Base-by-base conservation (phyloP, 2,329 filamentous ascomycete species). In the Botrytis byssoidea region DNA sequence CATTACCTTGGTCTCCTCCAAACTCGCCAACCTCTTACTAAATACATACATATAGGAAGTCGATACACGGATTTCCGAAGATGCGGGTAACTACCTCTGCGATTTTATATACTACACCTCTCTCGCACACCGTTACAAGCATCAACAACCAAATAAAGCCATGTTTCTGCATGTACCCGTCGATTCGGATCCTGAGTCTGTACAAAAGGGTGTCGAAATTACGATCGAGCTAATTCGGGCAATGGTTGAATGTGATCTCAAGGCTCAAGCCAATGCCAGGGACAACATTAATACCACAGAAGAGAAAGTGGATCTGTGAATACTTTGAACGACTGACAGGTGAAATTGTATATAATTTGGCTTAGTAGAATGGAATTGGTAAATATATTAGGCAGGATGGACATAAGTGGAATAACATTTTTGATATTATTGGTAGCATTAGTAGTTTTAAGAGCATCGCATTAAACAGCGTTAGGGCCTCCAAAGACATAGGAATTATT, bases 91-190 rank as follows among this genome's bases (percentile, higher is more conserved):
- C 32, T 95, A 91, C 81, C 84, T 94, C 25, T 95, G 92, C 82
- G 92, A 95, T 80, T 95, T 93, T 79, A 93, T 92, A 77, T 93
- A 92, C 81, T 94, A 90, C 82, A 89, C 88, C 10, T 92, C 89
- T 75, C 81, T 94, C 77, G 85, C 91, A 32, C 83, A 89, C 74
- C 82, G 89, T 51, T 84, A 83, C 78, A 87, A 86, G 79, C 81
- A 84, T 65, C 78, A 83, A 63, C 80, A 85, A 74, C 82, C 83
- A 32, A 83, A 83, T 72, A 86, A 86, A 73, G 89, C 92, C 8
- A 82, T 91, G 2, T 95, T 95, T 81, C 82, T 94, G 70, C 92
- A 95, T 81, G 92, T 95, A 1, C 92, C 92, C 0, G 85, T 88
- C 10, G 85, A 88, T 40, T 84, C 86, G 14, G 85, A 88, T 35